Evolutionary conservation across 352 stramenopile genomes (phyloP).

Genomic region (Phytophthora fragariaefolia): DNA sequence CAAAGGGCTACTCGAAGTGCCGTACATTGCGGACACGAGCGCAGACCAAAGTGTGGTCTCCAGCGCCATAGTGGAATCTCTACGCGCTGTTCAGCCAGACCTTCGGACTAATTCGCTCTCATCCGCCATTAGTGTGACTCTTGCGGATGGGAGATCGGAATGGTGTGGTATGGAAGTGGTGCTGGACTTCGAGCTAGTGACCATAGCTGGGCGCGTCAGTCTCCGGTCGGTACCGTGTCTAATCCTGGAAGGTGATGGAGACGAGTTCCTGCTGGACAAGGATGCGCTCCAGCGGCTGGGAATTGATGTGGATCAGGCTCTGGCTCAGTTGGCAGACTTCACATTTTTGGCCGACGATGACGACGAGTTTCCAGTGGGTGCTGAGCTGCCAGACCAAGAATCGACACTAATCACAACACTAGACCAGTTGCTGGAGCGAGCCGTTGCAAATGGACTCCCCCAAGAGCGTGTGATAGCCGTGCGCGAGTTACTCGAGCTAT

Average conservation of each 20-base stretch:
- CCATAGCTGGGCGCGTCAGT: too few species aligned
- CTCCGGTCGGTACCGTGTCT: too few species aligned
- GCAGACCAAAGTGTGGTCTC: too few species aligned
- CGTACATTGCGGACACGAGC: too few species aligned
- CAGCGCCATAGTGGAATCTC: too few species aligned
- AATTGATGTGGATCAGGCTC: conserved; percentile 11
- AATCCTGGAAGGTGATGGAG: not conserved
- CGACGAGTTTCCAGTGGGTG: conserved; percentile 13
- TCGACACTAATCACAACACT: not conserved
- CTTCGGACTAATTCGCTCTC: too few species aligned
- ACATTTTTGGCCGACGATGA: not conserved
- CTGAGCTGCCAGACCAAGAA: not conserved
- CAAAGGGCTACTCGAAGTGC: too few species aligned
- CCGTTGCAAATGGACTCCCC: not conserved
- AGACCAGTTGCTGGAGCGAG: not conserved
- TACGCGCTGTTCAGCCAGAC: too few species aligned
- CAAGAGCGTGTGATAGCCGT: not conserved
- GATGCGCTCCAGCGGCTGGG: conserved; percentile 1
- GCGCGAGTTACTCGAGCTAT: not conserved
- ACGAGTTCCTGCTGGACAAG: conserved; percentile 5
- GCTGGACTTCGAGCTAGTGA: too few species aligned
- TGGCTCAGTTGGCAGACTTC: conserved; percentile 3
- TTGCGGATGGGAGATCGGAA: too few species aligned
- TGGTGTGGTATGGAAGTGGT: too few species aligned
- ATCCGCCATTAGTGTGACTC: too few species aligned